A percentile compares a stretch with the other conserved stretches of the same genome.
phyloP scores from a whole-genome alignment of 106 monocot species.

The Apostasia shenzhenica region DNA sequence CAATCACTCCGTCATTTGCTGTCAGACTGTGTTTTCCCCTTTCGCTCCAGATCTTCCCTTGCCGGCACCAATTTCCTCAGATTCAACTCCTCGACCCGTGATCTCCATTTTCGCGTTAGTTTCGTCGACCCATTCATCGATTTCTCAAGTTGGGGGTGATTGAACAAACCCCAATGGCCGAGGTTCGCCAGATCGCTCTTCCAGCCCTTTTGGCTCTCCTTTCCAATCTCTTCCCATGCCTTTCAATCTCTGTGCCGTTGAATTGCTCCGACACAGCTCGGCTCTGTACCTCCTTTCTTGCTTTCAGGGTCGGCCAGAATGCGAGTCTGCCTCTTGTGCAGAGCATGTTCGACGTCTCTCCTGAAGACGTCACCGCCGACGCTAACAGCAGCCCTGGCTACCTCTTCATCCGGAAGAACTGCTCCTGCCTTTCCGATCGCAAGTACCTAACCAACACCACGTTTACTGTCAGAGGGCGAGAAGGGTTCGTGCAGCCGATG shows the following conservation, averaged over 20 bases:
- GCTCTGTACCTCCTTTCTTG: conserved; percentile 90
- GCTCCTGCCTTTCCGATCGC: conserved; percentile 52
- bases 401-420: conserved; percentile 91
- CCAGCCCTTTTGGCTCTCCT: conserved; percentile 5
- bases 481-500: conserved; percentile 6
- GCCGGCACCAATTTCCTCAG: neutral
- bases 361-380: conserved; percentile 69
- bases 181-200: conserved; percentile 14
- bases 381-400: conserved; percentile 28
- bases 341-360: conserved; percentile 75
- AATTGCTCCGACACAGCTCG: conserved; percentile 78
- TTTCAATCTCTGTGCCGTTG: conserved; percentile 31
- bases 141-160: neutral
- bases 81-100: neutral
- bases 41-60: neutral
- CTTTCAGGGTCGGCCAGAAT: conserved; percentile 31
- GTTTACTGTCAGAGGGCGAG: conserved; percentile 37
- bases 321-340: conserved; percentile 33
- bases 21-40: neutral
- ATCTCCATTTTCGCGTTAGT: neutral
- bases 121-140: neutral
- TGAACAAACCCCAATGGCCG: neutral
- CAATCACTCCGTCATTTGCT: neutral
- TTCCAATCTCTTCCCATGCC: neutral
- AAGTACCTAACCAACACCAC: conserved; percentile 86